Evolutionary conservation across 805 yeast genomes (phyloP), one percentile per base, ranked within the genome.

Genomic region (Cyberlindnera misumaiensis): DNA sequence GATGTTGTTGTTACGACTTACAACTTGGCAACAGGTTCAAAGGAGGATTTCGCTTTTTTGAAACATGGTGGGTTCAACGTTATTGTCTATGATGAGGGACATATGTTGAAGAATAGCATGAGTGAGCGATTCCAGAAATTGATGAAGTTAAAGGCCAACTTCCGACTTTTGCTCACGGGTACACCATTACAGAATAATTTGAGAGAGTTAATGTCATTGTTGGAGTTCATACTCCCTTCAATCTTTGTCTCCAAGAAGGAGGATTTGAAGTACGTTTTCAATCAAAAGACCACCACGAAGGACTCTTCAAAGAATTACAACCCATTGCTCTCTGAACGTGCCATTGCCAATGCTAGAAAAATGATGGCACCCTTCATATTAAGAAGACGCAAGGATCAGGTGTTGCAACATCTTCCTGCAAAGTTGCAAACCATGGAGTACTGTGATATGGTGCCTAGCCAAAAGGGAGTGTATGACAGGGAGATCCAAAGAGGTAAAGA

Each of bases 331-430:
- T 86, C 97, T 0, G 83, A 82, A 48, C 95, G 90, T 62, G 94
- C 98, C 1, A 88, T 93, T 45, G 72, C 79, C 26, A 84, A 88
- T 55, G 99, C 99, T 4, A 87, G 86, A 58, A 83, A 93, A 5
- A 90, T 93, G 97, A 90, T 93, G 97, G 83, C 94, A 3, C 99
- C 99, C 4, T 93, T 93, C 64, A 90, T 93, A 8, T 66, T 93
- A 52, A 74, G 99, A 61, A 78, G 99, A 58, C 82, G 81, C 56
- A 93, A 93, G 64, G 84, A 76, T 40, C 97, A 90, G 61, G 98
- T 93, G 7, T 71, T 93, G 60, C 77, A 84, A 55, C 90, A 93
- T 56, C 67, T 93, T 42, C 98, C 98, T 1, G 69, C 72, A 24
- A 93, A 93, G 56, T 63, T 67, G 39, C 86, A 81, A 42, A 64